Conservation (phyloP, 345 rosid genomes). For the Eucalyptus erythrocorys region DNA sequence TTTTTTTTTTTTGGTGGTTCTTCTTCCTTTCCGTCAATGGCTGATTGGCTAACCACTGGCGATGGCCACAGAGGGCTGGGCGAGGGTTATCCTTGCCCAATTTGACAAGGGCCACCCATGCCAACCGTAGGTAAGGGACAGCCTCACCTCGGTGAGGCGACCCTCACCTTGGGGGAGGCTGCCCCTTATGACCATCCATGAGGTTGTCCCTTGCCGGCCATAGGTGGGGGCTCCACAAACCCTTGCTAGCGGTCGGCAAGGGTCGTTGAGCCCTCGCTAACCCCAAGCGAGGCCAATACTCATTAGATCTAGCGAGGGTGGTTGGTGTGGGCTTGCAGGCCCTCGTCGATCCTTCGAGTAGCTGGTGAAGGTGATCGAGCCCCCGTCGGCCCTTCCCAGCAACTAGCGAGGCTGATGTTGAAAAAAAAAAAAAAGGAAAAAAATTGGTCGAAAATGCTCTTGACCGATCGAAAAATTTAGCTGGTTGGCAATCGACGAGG, state of each 20-base stretch:
- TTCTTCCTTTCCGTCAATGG: rapidly evolving
- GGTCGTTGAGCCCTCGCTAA: rapidly evolving
- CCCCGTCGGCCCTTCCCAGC: rapidly evolving
- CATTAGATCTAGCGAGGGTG: rapidly evolving
- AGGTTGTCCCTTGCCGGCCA: too few relatives aligned
- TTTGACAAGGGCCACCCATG: too few relatives aligned
- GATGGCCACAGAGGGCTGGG: rapidly evolving
- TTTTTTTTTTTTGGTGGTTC: too few relatives aligned
- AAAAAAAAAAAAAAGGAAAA: too few relatives aligned
- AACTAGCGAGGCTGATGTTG: rapidly evolving
- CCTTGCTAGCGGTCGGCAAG: rapidly evolving
- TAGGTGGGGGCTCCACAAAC: too few relatives aligned
- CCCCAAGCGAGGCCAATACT: too few relatives aligned
- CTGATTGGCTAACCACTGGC: rapidly evolving
- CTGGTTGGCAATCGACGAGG: rapidly evolving
- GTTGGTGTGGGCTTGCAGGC: rapidly evolving
- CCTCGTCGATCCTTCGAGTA: rapidly evolving
- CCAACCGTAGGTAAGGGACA: rapidly evolving
- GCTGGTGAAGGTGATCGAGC: rapidly evolving
- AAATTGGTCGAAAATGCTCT: too few relatives aligned
- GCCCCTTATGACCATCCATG: too few relatives aligned
- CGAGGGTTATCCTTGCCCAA: too few relatives aligned
- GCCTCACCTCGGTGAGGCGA: rapidly evolving
- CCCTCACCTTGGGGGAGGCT: too few relatives aligned
- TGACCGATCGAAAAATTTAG: rapidly evolving